Percentiles rank a stretch among this genome's conserved stretches.
phyloP scores from a whole-genome alignment of 2,329 filamentous ascomycete species.

The Pseudogymnoascus sp. region DNA sequence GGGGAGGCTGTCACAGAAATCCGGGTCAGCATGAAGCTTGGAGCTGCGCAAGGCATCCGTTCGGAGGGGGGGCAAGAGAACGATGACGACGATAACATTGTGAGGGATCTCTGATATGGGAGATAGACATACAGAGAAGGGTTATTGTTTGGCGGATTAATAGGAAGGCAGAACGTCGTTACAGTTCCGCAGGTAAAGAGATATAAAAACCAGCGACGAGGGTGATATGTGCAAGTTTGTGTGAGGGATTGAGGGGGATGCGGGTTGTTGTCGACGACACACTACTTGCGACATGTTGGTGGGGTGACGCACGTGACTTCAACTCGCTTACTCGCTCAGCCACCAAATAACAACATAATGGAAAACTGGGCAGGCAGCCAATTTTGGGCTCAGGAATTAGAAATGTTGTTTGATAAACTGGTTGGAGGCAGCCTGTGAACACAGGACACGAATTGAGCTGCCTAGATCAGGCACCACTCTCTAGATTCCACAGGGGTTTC shows the following conservation, averaged over 20 bases:
- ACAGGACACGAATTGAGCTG: neutral
- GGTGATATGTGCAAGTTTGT: conserved; percentile 5
- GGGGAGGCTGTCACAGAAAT: neutral
- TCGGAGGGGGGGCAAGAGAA: neutral
- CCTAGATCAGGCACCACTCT: neutral
- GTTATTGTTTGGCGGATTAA: neutral
- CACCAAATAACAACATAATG: neutral
- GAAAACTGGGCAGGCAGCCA: neutral
- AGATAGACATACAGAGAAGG: conserved; percentile 1
- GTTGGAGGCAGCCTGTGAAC: neutral
- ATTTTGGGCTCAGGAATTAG: neutral
- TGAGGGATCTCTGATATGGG: neutral
- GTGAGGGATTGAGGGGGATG: conserved; percentile 8
- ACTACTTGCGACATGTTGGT: conserved; percentile 7
- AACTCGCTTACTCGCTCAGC: conserved; percentile 6
- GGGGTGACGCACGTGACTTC: neutral
- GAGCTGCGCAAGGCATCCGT: neutral
- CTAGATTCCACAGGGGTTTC: neutral
- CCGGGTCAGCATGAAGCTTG: neutral
- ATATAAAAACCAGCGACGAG: neutral
- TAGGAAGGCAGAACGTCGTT: conserved; percentile 2
- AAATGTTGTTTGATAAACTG: neutral
- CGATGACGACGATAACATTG: neutral
- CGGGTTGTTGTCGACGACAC: conserved; percentile 7
- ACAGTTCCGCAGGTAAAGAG: neutral